phyloP scores from a whole-genome alignment of 108 stramenopile genomes.

The Cyclotella kingstonii region DNA sequence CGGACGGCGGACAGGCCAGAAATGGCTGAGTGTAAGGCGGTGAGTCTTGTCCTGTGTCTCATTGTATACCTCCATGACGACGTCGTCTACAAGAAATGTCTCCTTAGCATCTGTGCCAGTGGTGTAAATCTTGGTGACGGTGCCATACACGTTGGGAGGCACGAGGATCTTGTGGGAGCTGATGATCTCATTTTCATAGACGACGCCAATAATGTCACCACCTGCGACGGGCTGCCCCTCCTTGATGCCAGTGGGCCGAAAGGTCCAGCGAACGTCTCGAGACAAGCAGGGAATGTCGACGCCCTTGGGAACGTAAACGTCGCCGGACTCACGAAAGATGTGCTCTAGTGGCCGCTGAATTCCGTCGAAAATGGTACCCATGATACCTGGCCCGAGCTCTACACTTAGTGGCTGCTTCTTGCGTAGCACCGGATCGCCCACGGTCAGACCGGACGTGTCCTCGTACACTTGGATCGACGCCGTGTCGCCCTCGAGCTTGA shows the following conservation, averaged over 20 bases:
- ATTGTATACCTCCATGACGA: conserved; percentile 98
- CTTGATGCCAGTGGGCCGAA: conserved; percentile 85
- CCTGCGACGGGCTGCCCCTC: conserved; percentile 93
- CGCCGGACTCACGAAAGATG: conserved; percentile 84
- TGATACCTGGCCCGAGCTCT: conserved; percentile 99
- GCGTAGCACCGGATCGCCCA: conserved; percentile 95
- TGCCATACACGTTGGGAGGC: conserved; percentile 98
- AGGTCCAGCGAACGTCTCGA: conserved; percentile 90
- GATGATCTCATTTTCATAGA: conserved; percentile 98
- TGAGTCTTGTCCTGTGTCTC: conserved; percentile 84
- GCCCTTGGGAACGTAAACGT: conserved; percentile 97
- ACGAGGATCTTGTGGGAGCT: conserved; percentile 96
- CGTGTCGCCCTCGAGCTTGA: conserved; percentile 99
- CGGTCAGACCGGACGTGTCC: conserved; percentile 96
- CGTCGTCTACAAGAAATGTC: conserved; percentile 89
- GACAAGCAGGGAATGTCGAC: conserved; percentile 95
- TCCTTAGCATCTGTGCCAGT: conserved; percentile 94
- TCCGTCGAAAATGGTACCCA: conserved; percentile 99
- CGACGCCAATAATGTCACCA: conserved; percentile 94
- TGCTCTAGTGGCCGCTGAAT: conserved; percentile 98
- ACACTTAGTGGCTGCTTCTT: conserved; percentile 97
- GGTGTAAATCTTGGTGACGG: conserved; percentile 93
- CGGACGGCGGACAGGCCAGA: conserved; percentile 99
- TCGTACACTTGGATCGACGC: conserved; percentile 99
- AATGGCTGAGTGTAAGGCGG: conserved; percentile 91